Evolutionary conservation across 2,329 filamentous ascomycete species (phyloP).

Genomic region (Colletotrichum sansevieriae): DNA sequence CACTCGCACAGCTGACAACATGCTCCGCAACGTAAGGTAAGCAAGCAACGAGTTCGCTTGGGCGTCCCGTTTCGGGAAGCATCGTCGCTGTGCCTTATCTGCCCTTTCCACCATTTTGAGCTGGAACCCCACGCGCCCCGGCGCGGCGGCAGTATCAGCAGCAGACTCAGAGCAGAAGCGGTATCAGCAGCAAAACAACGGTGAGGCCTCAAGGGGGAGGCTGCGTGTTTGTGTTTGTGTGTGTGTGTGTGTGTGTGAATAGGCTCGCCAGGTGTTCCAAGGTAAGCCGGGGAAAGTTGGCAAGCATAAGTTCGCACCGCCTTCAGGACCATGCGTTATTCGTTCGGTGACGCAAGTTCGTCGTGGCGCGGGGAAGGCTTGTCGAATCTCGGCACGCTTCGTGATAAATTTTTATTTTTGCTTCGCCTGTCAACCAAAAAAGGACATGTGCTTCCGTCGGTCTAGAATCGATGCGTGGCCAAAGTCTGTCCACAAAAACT

Average conservation of each 20-base stretch:
- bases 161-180: not conserved
- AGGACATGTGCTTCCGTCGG: constrained; percentile 27
- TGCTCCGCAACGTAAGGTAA: not conserved
- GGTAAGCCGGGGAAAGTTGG: not conserved
- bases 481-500: not conserved
- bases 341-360: constrained; percentile 17
- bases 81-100: constrained; percentile 12
- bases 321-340: constrained; percentile 1
- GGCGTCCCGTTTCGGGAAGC: constrained; percentile 36
- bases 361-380: constrained; percentile 9
- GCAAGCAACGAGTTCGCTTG: constrained; percentile 29
- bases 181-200: not conserved
- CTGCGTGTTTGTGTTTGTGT: not conserved
- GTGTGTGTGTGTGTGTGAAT: no score
- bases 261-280: no score
- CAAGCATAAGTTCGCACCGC: constrained; percentile 6
- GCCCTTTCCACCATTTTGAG: not conserved
- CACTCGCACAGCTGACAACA: constrained; percentile 7
- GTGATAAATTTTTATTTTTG: not conserved
- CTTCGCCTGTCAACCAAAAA: no score
- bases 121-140: constrained; percentile 6
- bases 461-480: not conserved
- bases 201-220: not conserved
- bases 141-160: constrained; percentile 24
- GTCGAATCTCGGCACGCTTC: constrained; percentile 28